A percentile compares a stretch with the other conserved stretches of the same genome.
Evolutionary conservation across 805 yeast genomes (phyloP).

Genomic region (Wickerhamomyces kurtzmanii): DNA sequence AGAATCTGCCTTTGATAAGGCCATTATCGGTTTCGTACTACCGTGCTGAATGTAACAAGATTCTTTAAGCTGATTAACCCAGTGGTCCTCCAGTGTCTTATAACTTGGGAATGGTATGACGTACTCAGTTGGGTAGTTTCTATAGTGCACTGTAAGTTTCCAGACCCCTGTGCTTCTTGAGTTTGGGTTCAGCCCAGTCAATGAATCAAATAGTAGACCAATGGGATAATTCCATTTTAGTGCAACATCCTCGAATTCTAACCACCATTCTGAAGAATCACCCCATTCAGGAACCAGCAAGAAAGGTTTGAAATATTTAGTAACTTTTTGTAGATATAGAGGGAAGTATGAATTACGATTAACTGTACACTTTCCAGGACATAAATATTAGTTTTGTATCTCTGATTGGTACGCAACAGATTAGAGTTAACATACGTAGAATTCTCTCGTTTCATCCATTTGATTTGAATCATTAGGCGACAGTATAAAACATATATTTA

Average conservation of each 20-base stretch:
- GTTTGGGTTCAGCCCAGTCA: constrained; percentile 27
- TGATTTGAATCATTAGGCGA: constrained; percentile 13
- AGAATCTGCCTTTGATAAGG: constrained; percentile 54
- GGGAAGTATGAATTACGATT: constrained; percentile 48
- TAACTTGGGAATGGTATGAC: constrained; percentile 27
- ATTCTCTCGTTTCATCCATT: constrained; percentile 6
- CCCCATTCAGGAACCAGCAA: constrained; percentile 18
- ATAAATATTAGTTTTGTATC: constrained; percentile 1
- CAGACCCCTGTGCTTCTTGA: constrained; percentile 24
- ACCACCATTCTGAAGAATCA: constrained; percentile 39
- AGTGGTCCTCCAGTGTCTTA: constrained; percentile 33
- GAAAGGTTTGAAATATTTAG: constrained; percentile 26
- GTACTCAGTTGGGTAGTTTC: constrained; percentile 32
- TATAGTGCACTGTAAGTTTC: constrained; percentile 32
- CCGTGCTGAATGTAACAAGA: constrained; percentile 70
- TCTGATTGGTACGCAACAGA: too few relatives aligned
- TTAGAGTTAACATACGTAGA: constrained; percentile 4
- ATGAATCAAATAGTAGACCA: constrained; percentile 55
- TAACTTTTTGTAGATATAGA: constrained; percentile 24
- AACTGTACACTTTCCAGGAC: constrained; percentile 8
- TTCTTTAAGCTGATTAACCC: constrained; percentile 80
- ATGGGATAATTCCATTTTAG: constrained; percentile 71
- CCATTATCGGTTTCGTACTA: constrained; percentile 73
- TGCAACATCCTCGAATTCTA: constrained; percentile 55
- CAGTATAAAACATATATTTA: constrained; percentile 31